Evolutionary conservation across 257 asterid species (phyloP).

Genomic region (Vinca minor): DNA sequence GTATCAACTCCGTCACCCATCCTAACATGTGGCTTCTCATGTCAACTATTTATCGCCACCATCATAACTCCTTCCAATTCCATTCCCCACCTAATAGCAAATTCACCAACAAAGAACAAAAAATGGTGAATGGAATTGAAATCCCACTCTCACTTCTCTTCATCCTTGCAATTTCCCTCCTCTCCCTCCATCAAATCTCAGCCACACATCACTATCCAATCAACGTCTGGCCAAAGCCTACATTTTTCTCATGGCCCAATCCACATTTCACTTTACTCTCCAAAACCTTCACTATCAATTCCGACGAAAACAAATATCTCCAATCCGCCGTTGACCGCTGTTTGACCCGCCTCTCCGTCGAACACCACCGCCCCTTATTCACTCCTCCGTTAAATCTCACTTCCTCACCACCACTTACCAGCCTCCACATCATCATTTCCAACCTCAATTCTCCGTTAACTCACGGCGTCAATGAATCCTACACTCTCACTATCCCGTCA

Average conservation of each 20-base stretch:
- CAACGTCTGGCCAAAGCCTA: constrained; percentile 93
- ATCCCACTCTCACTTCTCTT: neutral
- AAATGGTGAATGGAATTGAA: constrained; percentile 1
- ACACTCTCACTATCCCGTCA: constrained; percentile 42
- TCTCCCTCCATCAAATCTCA: constrained; percentile 26
- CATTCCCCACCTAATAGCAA: too few species aligned
- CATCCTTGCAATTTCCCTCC: neutral
- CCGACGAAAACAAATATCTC: constrained; percentile 42
- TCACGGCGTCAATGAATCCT: constrained; percentile 83
- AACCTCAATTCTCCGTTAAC: constrained; percentile 36
- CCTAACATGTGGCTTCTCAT: too few species aligned
- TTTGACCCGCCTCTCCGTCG: constrained; percentile 32
- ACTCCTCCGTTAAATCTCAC: constrained; percentile 47
- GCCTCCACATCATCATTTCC: constrained; percentile 35
- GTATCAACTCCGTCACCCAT: too few species aligned
- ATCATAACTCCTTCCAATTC: too few species aligned
- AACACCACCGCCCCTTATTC: constrained; percentile 44
- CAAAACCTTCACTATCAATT: constrained; percentile 42
- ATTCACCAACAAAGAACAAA: too few species aligned
- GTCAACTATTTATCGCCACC: too few species aligned
- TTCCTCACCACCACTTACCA: constrained; percentile 31
- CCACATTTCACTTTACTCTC: constrained; percentile 55
- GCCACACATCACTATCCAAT: constrained; percentile 52
- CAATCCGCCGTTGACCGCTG: constrained; percentile 55
- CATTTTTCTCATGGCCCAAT: constrained; percentile 50